Conservation (phyloP, 179 eudicot genomes). For the Silene coronaria region DNA sequence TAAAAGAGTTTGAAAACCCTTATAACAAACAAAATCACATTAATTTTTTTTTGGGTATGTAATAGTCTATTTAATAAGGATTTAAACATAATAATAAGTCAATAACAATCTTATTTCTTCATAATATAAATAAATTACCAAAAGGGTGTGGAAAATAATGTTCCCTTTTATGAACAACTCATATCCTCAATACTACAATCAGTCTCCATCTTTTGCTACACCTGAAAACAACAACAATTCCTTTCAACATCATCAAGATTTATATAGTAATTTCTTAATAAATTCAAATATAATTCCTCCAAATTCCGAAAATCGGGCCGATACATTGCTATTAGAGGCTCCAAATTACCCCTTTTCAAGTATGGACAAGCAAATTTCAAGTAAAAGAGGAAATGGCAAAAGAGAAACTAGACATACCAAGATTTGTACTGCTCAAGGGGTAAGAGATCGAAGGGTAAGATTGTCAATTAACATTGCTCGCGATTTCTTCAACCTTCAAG, state of each 20-base stretch:
- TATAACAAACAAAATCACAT: background rate
- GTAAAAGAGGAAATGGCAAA: constrained; percentile 13
- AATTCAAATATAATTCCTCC: background rate
- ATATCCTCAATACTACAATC: constrained; percentile 22
- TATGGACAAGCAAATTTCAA: constrained; percentile 1
- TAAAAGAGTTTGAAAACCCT: background rate
- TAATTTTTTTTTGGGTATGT: background rate
- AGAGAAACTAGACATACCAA: constrained; percentile 39
- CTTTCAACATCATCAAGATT: constrained; percentile 21
- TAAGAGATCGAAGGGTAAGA: constrained; percentile 44
- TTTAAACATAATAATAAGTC: background rate
- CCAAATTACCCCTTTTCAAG: constrained; percentile 9
- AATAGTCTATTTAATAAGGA: background rate
- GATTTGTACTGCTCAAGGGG: constrained; percentile 39
- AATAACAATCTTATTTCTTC: background rate
- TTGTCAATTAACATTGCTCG: constrained; percentile 41
- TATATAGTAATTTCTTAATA: constrained; percentile 11
- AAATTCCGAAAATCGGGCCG: constrained; percentile 3
- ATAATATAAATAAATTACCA: background rate
- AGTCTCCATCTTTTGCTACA: constrained; percentile 11
- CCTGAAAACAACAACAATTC: constrained; percentile 22
- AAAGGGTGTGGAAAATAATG: constrained; percentile 18
- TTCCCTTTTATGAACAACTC: constrained; percentile 18
- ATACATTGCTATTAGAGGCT: constrained; percentile 14
- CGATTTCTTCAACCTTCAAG: constrained; percentile 42